Evolutionary conservation across 2,329 filamentous ascomycete genomes (phyloP).

Genomic region (Raffaelea deltoideospora): DNA sequence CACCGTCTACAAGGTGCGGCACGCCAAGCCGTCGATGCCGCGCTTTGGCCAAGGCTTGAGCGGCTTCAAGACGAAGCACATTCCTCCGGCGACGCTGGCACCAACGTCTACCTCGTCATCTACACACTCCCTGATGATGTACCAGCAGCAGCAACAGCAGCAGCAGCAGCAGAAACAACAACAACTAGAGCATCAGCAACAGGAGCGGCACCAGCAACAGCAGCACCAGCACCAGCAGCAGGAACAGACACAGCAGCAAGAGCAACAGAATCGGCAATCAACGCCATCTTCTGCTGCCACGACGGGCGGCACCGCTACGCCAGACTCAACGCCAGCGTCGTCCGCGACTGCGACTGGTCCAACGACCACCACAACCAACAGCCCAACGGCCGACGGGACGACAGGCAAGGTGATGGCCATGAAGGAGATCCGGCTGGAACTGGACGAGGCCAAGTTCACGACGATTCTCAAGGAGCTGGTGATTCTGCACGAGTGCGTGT

Average conservation of each 20-base stretch:
- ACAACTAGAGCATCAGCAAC: no score
- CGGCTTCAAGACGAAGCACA: conserved; percentile 22
- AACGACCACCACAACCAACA: neutral
- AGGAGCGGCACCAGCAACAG: no score
- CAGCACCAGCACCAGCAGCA: no score
- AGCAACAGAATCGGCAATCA: no score
- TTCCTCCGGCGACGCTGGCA: neutral
- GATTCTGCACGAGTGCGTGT: conserved; percentile 86
- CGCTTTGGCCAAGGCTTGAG: conserved; percentile 44
- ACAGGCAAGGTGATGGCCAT: conserved; percentile 89
- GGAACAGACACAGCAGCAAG: no score
- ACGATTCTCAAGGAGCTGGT: conserved; percentile 97
- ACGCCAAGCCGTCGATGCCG: conserved; percentile 49
- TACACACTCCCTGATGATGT: neutral
- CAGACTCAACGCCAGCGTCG: no score
- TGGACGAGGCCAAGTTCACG: conserved; percentile 92
- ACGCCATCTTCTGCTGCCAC: no score
- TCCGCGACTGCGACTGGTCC: no score
- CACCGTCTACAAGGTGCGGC: conserved; percentile 91
- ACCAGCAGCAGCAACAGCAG: conserved; percentile 17
- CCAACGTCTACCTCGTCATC: conserved; percentile 4
- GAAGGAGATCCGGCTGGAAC: conserved; percentile 93
- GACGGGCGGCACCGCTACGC: no score
- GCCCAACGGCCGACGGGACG: conserved; percentile 24
- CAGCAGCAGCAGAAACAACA: neutral